Base-by-base conservation (phyloP, 441 rosid genomes). In the Geranium incanum region DNA sequence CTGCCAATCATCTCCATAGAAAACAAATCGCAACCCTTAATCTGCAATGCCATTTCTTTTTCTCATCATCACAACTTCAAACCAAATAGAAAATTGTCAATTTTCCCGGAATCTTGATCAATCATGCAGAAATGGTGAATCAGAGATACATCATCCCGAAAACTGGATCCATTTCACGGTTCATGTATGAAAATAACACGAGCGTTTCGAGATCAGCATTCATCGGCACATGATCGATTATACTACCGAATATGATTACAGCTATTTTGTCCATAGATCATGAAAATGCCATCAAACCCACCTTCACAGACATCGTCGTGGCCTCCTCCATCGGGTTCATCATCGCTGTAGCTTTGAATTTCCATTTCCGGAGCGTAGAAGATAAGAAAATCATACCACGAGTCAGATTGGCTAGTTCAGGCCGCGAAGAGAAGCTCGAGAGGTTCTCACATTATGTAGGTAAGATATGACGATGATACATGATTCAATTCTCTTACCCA, bases 371-470 rank as follows among this genome's bases (percentile, higher is more conserved):
- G 70, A 82, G 79, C 78, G 80, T 72, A 45, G 87, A 83, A 76
- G 78, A 88, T 79, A 84, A 86, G 43, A 95, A 83, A 88, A 82
- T 83, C 82, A 81, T 87, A 45, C 98, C 97, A 2, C 89, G 86
- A 64, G 72, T 87, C 15, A 83, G 84, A 75, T 72, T 77, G 3
- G 75, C 85, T 3, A 80, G 81, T 36, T 79, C 80, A 0, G 87
- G 91, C 72, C 85, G 78, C 2, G 79, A 28, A 67, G 86, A 84
- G 68, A 92, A 89, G 87, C 85, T 95, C n/a, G 99, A 92, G 73
- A 81, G 97, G 80, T 95, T 95, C 85, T 80, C 97, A 38, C 96
- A 92, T 75, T 95, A 95, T 85, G 98, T 92, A 73, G 98, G 99
- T 91, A 87, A 85, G 70, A 70, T 18, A 57, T 57, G 9, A 43